Base-by-base conservation (phyloP, 116 monocot genomes). In the Zostera marina region DNA sequence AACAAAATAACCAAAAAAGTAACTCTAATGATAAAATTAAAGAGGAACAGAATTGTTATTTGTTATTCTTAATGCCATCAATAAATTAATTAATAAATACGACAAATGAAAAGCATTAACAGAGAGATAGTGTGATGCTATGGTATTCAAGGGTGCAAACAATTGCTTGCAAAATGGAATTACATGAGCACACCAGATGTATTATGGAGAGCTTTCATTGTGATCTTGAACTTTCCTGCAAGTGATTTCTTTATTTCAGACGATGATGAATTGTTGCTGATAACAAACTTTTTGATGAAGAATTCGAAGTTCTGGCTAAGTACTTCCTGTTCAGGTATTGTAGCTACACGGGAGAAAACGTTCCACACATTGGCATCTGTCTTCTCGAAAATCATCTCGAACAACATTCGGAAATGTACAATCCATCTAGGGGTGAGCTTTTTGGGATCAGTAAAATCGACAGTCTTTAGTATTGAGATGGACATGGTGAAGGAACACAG, bases 161-260 rank as follows among this genome's bases (percentile, higher is more conserved):
- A 7, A 51, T 19, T 21, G 6, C 51, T 21, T 15, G 51, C 17
- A 20, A 61, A 46, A 61, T 25, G n/a, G n/a, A 64, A 7, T 58
- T 58, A 98, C 78, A 76, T 76, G 42, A 91, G 81, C 8, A 99
- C 63, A 9, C 91, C 98, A 67, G 76, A 78, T 8, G 64, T 71
- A 75, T 99, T 99, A 39, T 70, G 60, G 21, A 99, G 77, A 11
- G 91, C 91, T 52, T 91, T 99, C 71, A 73, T 81, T 5, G 68
- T 70, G 23, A 75, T 51, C 63, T 75, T 79, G 57, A 76, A 87
- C 65, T 91, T 99, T 23, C 44, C 69, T 11, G 61, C 54, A 12
- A 70, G 6, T 2, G 64, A 21, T 38, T 70, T 71, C 12, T 32
- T 65, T 32, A 32, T 5, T 2, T 2, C 2, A 32, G 32, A 32